Base-by-base conservation (phyloP, 2,329 filamentous ascomycete genomes). In the Colletotrichum higginsianum region DNA sequence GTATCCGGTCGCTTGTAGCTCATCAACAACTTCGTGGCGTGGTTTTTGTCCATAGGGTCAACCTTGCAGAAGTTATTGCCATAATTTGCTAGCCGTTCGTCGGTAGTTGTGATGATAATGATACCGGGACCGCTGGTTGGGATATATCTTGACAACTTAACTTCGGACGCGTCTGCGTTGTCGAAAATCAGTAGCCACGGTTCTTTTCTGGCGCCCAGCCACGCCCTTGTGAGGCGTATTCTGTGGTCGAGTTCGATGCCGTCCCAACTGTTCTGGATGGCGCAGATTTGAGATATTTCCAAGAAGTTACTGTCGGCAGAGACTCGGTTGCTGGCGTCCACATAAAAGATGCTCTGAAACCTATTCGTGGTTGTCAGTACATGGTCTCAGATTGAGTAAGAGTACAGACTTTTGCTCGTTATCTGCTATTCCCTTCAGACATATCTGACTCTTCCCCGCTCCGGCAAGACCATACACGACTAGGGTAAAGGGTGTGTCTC, bases 361-460 rank as follows among this genome's bases (percentile, higher is more conserved):
- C 64, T 66, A 23, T 9, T 6, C 11, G 7, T 23, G 11, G 23
- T 38, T 16, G 38, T 38, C 4, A 6, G 21, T 23, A 50, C 21
- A 61, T 7, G 23, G 35, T 40, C 16, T n/a, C 21, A 13, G 4
- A 9, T n/a, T 21, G n/a, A 30, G 18, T 18, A 21, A 6, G 23
- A 44, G 3, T 18, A 16, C 40, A 30, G 16, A 66, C 53, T 35
- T 66, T 40, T 42, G 9, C 44, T 66, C 18, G 16, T 66, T 50
- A 5, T 35, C n/a, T 15, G 53, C 5, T 9, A 66, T 53, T 2
- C 46, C 64, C 5, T 61, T 23, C 15, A 66, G 52, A 18, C 64
- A 61, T 12, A 66, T 18, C 18, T 66, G 64, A 8, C 64, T 66
- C 38, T 66, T 66, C 2, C 64, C 64, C 0, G 60, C 64, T 11